Conservation (phyloP, 768 basidiomycete genomes). For the Hygrocybe punicea region DNA sequence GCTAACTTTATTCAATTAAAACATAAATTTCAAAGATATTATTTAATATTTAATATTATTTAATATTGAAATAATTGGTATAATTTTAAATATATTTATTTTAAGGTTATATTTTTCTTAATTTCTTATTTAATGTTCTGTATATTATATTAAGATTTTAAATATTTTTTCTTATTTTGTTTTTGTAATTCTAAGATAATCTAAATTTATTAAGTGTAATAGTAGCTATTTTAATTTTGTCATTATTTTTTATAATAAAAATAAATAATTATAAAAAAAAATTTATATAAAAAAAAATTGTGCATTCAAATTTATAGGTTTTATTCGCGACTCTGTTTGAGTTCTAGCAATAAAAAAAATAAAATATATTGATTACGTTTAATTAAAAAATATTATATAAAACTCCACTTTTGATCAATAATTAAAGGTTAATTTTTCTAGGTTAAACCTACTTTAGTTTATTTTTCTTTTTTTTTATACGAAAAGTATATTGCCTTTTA, state of each 20-base stretch:
- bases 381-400: not conserved
- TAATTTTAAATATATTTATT: not conserved
- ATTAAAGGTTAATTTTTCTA: not conserved
- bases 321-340: not conserved
- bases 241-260: too few relatives aligned
- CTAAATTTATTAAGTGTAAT: too few relatives aligned
- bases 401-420: not conserved
- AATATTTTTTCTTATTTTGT: too few relatives aligned
- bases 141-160: not conserved
- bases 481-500: too few relatives aligned
- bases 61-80: not conserved
- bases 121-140: not conserved
- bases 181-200: too few relatives aligned
- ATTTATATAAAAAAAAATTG: not conserved
- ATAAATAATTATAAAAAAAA: too few relatives aligned
- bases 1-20: not conserved
- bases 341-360: not conserved
- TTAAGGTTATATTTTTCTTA: not conserved
- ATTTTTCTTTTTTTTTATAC: too few relatives aligned
- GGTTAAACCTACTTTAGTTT: conserved; percentile 1
- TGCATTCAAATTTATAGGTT: not conserved
- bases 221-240: too few relatives aligned
- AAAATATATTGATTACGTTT: not conserved
- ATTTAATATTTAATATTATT: not conserved
- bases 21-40: conserved; percentile 1